A percentile compares a stretch with the other conserved stretches of the same genome.
These are phyloP conservation scores for Orbilia ellipsospora DNA, from an alignment of 2,329 filamentous ascomycete species.

Conservation along the genomic window DNA sequence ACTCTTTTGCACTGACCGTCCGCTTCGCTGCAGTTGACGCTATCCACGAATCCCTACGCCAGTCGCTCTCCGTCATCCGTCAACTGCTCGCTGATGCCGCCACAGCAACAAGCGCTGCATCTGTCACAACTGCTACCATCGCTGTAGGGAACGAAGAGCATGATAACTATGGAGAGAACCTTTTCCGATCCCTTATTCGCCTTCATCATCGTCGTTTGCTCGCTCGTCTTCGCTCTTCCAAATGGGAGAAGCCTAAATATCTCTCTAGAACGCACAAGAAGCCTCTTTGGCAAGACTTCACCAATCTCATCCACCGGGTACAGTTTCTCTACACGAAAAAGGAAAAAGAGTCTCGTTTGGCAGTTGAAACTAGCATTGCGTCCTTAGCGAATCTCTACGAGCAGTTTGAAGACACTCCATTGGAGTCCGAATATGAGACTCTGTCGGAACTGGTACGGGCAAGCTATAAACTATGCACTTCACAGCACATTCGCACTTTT, in stretches of 20 bases:
- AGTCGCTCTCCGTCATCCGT: conserved; percentile 14
- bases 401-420: conserved; percentile 6
- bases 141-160: not conserved
- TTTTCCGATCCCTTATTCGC: conserved; percentile 13
- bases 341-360: conserved; percentile 10
- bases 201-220: conserved; percentile 27
- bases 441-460: conserved; percentile 11
- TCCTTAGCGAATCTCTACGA: conserved; percentile 19
- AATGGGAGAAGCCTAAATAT: conserved; percentile 38
- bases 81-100: not conserved
- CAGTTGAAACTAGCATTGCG: conserved; percentile 13
- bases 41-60: conserved; percentile 18
- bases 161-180: not conserved
- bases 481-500: conserved; percentile 5
- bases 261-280: conserved; percentile 43
- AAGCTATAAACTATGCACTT: conserved; percentile 22
- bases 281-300: conserved; percentile 33
- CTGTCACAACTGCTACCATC: not conserved
- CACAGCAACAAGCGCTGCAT: too few species aligned
- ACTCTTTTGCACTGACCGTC: conserved; percentile 38
- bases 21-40: conserved; percentile 57
- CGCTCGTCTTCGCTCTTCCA: conserved; percentile 32
- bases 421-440: not conserved
- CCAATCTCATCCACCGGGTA: conserved; percentile 33
- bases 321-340: conserved; percentile 42